These are phyloP conservation scores for Vaccinium macrocarpon DNA, from an alignment of 148 eudicot genomes.

Conservation along the genomic window DNA sequence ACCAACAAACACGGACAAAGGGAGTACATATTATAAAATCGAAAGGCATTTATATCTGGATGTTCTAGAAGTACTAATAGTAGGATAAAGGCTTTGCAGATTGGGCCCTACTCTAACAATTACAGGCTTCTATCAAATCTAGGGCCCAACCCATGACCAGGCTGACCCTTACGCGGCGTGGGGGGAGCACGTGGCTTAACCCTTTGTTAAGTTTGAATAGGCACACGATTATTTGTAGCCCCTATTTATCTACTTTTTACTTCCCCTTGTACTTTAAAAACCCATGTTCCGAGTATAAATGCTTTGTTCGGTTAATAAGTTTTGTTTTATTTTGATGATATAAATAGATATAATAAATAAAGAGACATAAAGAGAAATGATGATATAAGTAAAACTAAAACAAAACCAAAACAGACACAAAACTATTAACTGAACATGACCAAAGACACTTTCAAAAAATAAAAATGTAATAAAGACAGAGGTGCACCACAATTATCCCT, in stretches of 20 bases:
- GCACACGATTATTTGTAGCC: not conserved
- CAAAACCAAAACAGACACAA: too few relatives aligned
- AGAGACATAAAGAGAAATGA: too few relatives aligned
- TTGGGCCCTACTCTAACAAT: not conserved
- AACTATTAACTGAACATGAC: too few relatives aligned
- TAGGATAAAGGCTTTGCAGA: not conserved
- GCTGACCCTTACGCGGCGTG: not conserved
- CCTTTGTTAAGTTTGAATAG: not conserved
- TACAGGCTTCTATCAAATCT: not conserved
- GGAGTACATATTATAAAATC: too few relatives aligned
- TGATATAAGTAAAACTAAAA: too few relatives aligned
- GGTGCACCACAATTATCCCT: not conserved
- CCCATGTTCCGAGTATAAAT: not conserved
- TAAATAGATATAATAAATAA: too few relatives aligned
- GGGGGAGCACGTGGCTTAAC: not conserved
- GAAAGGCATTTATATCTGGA: too few relatives aligned
- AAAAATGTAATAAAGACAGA: not conserved
- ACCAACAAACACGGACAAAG: too few relatives aligned
- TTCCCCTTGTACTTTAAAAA: not conserved
- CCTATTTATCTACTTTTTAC: not conserved
- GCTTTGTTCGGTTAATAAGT: too few relatives aligned
- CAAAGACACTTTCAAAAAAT: not conserved
- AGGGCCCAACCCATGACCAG: not conserved
- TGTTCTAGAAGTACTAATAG: not conserved
- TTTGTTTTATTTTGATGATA: too few relatives aligned